Conservation (phyloP, 371 early-diverging fungal genomes). For the Saksenaea vasiformis region DNA sequence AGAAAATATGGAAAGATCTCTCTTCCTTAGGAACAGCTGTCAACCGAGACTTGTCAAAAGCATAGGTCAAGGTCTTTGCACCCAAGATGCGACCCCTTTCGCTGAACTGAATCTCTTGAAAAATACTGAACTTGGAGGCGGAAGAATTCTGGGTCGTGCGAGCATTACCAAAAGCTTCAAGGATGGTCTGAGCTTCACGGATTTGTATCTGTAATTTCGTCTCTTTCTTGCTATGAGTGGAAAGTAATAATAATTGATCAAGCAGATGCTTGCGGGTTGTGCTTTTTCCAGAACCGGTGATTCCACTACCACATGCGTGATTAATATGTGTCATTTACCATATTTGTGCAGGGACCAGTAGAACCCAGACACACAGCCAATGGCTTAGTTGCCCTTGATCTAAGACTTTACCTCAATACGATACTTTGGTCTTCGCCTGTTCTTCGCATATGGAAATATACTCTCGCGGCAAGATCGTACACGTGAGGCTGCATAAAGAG, state of each 20-base stretch:
- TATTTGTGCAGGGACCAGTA: slow-evolving; percentile 9
- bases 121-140: slow-evolving; percentile 74
- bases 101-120: slow-evolving; percentile 83
- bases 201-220: slow-evolving; percentile 66
- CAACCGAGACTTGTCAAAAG: slow-evolving; percentile 79
- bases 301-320: slow-evolving; percentile 50
- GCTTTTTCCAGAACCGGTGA: slow-evolving; percentile 77
- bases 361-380: slow-evolving; percentile 19
- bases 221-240: slow-evolving; percentile 55
- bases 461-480: slow-evolving; percentile 64
- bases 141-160: slow-evolving; percentile 61
- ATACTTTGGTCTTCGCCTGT: slow-evolving; percentile 83
- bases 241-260: slow-evolving; percentile 62
- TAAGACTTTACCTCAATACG: slow-evolving; percentile 64
- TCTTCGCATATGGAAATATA: slow-evolving; percentile 80
- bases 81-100: slow-evolving; percentile 78
- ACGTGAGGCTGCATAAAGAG: slow-evolving; percentile 57
- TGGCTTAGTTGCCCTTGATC: slow-evolving; percentile 20
- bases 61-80: slow-evolving; percentile 77
- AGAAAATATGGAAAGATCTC: slow-evolving; percentile 89
- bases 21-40: slow-evolving; percentile 62
- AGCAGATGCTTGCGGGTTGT: slow-evolving; percentile 63
- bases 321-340: slow-evolving; percentile 8
- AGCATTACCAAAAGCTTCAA: slow-evolving; percentile 72
- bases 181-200: slow-evolving; percentile 49